Conservation (phyloP, 345 rosid species). For the Laguncularia racemosa region DNA sequence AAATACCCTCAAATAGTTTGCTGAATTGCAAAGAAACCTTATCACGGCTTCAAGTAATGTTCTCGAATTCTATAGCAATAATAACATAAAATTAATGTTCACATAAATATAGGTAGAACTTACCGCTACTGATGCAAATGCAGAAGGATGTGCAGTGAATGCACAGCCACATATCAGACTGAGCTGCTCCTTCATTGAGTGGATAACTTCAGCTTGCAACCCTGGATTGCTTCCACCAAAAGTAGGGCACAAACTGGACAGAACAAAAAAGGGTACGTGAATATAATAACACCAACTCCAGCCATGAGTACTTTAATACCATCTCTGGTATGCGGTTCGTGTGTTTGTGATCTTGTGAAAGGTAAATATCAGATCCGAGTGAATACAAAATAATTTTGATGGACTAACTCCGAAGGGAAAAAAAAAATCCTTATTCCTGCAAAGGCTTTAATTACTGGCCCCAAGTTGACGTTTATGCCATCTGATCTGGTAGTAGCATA, state of each 20-base stretch:
- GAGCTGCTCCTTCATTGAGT: conserved; percentile 68
- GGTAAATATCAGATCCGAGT: no score
- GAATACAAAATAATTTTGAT: no score
- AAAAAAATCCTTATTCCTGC: no score
- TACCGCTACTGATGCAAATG: conserved; percentile 75
- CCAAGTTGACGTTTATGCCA: no score
- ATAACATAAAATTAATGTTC: neutral
- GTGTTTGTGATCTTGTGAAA: no score
- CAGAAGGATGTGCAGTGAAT: conserved; percentile 53
- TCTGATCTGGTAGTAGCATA: no score
- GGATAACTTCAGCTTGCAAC: conserved; percentile 61
- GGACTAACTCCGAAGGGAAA: no score
- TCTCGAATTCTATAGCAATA: neutral
- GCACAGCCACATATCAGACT: conserved; percentile 77
- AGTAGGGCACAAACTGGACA: conserved; percentile 64
- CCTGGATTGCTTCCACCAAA: conserved; percentile 95
- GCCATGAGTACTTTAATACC: no score
- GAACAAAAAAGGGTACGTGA: neutral
- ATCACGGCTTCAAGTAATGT: neutral
- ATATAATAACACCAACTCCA: neutral
- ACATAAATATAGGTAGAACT: conserved; percentile 17
- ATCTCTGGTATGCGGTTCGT: no score
- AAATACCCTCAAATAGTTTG: no score
- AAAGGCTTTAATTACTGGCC: no score
- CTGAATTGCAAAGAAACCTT: no score